These are phyloP conservation scores for Boletus tomentosulus DNA, from an alignment of 768 basidiomycete genomes.

Conservation along the genomic window DNA sequence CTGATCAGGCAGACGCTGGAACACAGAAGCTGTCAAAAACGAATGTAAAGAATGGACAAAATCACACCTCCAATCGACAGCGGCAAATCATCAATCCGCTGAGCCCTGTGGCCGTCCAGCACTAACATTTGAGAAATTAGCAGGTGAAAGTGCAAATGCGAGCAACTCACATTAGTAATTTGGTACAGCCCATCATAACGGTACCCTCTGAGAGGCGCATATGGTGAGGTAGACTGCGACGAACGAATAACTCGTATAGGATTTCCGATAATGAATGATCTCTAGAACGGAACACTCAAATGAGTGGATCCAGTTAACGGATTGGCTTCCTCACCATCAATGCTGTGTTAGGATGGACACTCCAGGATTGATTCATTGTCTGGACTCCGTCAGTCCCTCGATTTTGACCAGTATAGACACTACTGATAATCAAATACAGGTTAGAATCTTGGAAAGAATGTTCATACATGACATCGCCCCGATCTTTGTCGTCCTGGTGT, in stretches of 20 bases:
- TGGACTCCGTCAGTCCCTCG: background rate
- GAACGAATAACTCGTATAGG: background rate
- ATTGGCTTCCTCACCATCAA: background rate
- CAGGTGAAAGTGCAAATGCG: background rate
- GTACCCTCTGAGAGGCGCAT: background rate
- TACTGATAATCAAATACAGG: background rate
- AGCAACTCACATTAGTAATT: background rate
- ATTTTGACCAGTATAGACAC: background rate
- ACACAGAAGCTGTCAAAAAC: background rate
- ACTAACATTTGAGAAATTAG: background rate
- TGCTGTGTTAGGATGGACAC: background rate
- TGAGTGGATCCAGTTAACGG: background rate
- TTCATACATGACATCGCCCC: background rate
- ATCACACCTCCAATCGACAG: background rate
- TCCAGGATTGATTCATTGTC: background rate
- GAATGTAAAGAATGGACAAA: background rate
- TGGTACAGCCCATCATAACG: background rate
- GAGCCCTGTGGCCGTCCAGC: background rate
- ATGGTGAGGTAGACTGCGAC: background rate
- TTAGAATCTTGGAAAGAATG: background rate
- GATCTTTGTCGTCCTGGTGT: background rate
- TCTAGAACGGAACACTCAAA: background rate
- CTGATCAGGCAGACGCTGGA: background rate
- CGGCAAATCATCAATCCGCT: background rate
- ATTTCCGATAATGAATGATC: background rate